Conservation (phyloP, 2,329 filamentous ascomycete species). For the Fusarium floridanum region DNA sequence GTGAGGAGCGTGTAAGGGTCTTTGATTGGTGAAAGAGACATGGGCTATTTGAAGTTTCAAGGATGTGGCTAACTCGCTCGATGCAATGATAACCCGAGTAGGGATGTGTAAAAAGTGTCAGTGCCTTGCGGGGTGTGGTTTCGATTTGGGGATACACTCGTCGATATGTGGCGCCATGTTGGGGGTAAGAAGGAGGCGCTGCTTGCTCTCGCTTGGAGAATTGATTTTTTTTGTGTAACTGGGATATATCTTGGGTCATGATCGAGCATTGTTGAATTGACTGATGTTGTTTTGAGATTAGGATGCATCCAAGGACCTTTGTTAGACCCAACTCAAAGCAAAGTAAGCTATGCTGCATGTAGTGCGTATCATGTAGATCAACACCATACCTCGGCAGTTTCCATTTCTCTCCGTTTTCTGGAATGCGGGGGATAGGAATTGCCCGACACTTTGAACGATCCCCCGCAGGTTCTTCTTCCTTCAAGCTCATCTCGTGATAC, state of each 20-base stretch:
- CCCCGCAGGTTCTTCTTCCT: constrained; percentile 2
- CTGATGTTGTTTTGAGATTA: neutral
- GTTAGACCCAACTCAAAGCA: neutral
- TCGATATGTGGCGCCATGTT: constrained; percentile 1
- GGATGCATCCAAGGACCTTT: neutral
- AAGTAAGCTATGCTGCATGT: neutral
- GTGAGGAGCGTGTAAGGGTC: constrained; percentile 20
- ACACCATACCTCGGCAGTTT: constrained; percentile 11
- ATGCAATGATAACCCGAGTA: constrained; percentile 39
- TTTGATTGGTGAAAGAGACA: constrained; percentile 15
- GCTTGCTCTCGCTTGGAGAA: neutral
- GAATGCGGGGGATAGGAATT: constrained; percentile 17
- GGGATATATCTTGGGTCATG: neutral
- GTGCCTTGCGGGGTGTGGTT: neutral
- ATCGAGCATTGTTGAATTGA: neutral
- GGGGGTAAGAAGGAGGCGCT: neutral
- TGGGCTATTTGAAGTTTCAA: neutral
- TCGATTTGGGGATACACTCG: neutral
- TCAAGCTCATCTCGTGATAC: neutral
- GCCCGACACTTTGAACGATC: neutral
- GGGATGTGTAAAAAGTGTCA: constrained; percentile 3
- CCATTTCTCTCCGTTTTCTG: constrained; percentile 10
- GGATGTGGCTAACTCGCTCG: constrained; percentile 15
- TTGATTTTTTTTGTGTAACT: neutral
- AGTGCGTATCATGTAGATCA: constrained; percentile 15